Evolutionary conservation across 2,329 filamentous ascomycete species (phyloP), one percentile per base, ranked within the genome.

Genomic region (Chaetomiaceae sp.): DNA sequence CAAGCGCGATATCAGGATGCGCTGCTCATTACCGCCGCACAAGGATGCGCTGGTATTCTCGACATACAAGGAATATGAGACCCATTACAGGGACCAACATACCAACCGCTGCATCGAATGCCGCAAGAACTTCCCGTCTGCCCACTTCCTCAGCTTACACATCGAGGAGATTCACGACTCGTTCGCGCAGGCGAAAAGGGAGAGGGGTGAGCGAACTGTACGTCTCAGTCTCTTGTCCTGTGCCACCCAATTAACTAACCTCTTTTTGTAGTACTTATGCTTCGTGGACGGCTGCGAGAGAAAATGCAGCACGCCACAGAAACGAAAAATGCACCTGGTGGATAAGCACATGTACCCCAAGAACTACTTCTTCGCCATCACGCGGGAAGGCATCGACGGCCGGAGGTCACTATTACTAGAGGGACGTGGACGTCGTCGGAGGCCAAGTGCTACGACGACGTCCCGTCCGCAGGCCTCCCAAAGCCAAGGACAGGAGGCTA

Each of bases 311-410:
- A 90, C 88, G 4, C 84, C 87, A 27, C 84, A 89, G 64, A 97
- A 96, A 70, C 82, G 94, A 40, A 80, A 89, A 30, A 82, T 89
- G 67, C 92, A 99, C 74, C 77, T 96, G 60, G 89, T 96, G 61
- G 91, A 96, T 74, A 96, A 96, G 72, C 94, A 99, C 70, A 80
- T 86, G 72, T 99, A 94, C 66, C 92, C 91, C 10, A 84, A 82
- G 66, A 87, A 89, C 63, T 96, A 90, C 71, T 92, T 95, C 69
- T 96, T 95, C 64, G 82, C 84, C 45, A 81, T 97, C 48, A 86
- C 95, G 2, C 89, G 90, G 60, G 84, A 89, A 57, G 94, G 94
- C n/a, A 88, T 96, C 56, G 92, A 96, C 64, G 86, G 86, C 43
- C 82, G 89, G 47, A 84, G 77, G 38, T 95, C 90, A 16, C 82